Base-by-base conservation (phyloP, 352 stramenopile species). In the Thraustochytrium sp. region DNA sequence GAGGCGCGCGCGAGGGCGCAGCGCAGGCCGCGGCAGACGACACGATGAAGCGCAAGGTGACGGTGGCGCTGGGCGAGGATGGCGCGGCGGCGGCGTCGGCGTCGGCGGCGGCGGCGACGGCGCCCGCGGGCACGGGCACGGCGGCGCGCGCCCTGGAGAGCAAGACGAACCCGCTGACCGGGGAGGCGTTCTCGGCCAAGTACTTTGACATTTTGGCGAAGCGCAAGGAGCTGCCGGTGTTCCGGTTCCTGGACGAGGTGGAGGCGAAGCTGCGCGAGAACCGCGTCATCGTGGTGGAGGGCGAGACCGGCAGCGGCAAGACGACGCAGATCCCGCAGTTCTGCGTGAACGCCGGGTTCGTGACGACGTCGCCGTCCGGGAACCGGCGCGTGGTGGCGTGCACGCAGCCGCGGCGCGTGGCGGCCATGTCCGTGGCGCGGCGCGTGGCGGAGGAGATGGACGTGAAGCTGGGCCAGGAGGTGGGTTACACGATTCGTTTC, bases 401-500 rank as follows among this genome's bases (percentile, higher is more conserved):
- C 85, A 99, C 97, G 44, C 97, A 99, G 89, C 97, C 97, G 18
- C 92, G 97, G 62, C 91, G 97, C 86, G 96, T 99, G 46, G 97
- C 97, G 1, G 97, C 97, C 23, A 98, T 98, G 86, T 97, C 90
- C 85, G 98, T 99, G 84, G 96, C 97, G 31, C 92, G 94, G 84
- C 96, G 97, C 85, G 97, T 99, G 11, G 94, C 97, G 0, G 96
- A 99, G 76, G 97, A 99, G 87, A 98, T 99, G 94, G 96, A 99
- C 87, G 96, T 99, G 4, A 87, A 92, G 72, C 89, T 99, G 23
- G 97, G 97, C 21, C 87, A 97, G 76, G 92, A 99, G 85, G 97
- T 99, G 2, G 97, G 97, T 23, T 99, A 99, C 87, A 98, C 95
- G 13, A 99, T 99, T 89, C 95, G 97, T 65, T 99, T 99, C 87